A percentile compares a stretch with the other conserved stretches of the same genome.
Conservation (phyloP, 2,329 filamentous ascomycete genomes). For the Clarireedia sp. region DNA sequence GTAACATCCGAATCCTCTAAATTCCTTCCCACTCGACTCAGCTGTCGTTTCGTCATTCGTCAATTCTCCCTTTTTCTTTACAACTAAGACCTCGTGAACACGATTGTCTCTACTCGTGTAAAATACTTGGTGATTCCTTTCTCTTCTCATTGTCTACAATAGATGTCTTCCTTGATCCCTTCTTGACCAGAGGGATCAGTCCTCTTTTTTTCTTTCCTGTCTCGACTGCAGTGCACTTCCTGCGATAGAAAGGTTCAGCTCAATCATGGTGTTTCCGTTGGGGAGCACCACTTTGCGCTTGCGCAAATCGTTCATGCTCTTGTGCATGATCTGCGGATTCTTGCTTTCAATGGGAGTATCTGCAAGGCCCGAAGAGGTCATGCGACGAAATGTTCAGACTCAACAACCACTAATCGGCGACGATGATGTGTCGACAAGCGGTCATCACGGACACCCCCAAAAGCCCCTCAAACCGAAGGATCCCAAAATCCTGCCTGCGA, state of each 20-base stretch:
- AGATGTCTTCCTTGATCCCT: not conserved
- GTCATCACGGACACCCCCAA: not conserved
- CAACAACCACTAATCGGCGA: conserved; percentile 3
- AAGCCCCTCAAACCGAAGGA: not conserved
- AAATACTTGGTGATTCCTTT: not conserved
- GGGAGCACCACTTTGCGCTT: not conserved
- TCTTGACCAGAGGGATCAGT: not conserved
- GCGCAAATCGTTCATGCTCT: not conserved
- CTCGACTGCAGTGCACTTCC: not conserved
- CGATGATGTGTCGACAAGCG: not conserved
- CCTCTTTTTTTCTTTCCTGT: not conserved
- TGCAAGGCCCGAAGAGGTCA: not conserved
- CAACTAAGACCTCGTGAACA: not conserved
- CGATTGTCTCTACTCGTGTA: not conserved
- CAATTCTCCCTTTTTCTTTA: not conserved
- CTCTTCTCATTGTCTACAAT: not conserved
- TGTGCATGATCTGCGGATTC: not conserved
- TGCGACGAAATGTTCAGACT: not conserved
- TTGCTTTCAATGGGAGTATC: conserved; percentile 1
- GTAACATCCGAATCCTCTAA: not conserved
- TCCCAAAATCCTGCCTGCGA: conserved; percentile 16
- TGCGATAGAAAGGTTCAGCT: not conserved
- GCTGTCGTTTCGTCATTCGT: not conserved
- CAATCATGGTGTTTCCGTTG: not conserved
- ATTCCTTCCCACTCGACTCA: not conserved